A percentile compares a stretch with the other conserved stretches of the same genome.
Evolutionary conservation across 768 basidiomycete genomes (phyloP).

Genomic region (Lactifluus rugatus): DNA sequence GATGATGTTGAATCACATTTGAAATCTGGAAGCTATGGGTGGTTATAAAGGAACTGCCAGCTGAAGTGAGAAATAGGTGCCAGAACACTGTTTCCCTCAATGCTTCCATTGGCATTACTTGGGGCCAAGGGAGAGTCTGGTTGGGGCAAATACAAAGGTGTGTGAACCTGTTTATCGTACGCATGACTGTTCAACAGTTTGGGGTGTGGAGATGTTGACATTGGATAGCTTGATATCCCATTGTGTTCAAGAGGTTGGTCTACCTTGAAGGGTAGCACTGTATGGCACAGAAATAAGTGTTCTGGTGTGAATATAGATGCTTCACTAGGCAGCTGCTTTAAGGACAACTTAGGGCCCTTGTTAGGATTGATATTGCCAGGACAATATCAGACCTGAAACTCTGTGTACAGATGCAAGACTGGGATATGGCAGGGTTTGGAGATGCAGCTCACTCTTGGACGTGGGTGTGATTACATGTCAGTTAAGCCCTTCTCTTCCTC

Average conservation of each 20-base stretch:
- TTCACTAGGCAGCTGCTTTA: not conserved
- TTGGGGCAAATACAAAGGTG: no score
- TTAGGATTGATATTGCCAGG: not conserved
- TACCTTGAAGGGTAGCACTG: not conserved
- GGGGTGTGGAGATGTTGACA: not conserved
- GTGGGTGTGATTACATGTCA: no score
- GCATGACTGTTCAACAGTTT: not conserved
- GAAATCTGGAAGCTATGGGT: slow-evolving; percentile 31
- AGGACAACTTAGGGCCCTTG: not conserved
- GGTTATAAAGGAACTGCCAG: slow-evolving; percentile 32
- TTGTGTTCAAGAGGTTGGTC: no score
- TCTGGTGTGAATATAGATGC: not conserved
- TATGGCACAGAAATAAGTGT: not conserved
- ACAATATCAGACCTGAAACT: slow-evolving; percentile 2
- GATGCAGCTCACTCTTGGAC: no score
- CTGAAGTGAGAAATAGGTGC: slow-evolving; percentile 27
- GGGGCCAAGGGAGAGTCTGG: no score
- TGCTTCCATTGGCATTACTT: no score
- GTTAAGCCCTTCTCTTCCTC: no score
- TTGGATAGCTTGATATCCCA: no score
- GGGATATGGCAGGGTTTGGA: no score
- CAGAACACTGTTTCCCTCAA: not conserved
- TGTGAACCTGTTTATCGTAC: not conserved
- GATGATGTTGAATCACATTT: slow-evolving; percentile 29
- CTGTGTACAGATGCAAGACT: slow-evolving; percentile 15